Evolutionary conservation across 1,139 yeast genomes (phyloP).

Genomic region (Debaryomyces robertsiae): DNA sequence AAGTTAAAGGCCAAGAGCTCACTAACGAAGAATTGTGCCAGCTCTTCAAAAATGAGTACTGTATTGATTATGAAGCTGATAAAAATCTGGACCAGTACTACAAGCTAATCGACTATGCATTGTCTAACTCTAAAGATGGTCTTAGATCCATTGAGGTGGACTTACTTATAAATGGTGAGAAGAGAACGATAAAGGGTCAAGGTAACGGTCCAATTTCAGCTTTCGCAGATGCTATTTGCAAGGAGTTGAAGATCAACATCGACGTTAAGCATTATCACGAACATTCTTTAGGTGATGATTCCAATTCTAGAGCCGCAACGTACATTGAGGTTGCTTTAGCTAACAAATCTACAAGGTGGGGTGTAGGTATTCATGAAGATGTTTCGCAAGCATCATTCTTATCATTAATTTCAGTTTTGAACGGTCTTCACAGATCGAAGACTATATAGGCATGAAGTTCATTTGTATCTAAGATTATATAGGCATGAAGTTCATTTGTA

Average conservation of each 20-base stretch:
- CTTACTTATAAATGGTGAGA: conserved; percentile 50
- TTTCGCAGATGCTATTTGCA: conserved; percentile 73
- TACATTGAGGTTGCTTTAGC: conserved; percentile 69
- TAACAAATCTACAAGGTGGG: conserved; percentile 69
- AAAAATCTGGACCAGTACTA: conserved; percentile 29
- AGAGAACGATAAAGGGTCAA: conserved; percentile 57
- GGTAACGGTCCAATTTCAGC: conserved; percentile 98
- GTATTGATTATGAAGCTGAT: conserved; percentile 53
- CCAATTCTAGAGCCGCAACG: conserved; percentile 86
- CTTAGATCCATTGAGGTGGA: conserved; percentile 38
- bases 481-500: background rate
- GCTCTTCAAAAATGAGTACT: conserved; percentile 73
- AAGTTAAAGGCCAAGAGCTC: conserved; percentile 81
- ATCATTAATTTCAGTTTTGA: conserved; percentile 76
- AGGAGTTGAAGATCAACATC: conserved; percentile 55
- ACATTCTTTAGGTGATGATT: conserved; percentile 88
- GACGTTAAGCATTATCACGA: conserved; percentile 87
- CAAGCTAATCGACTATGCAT: conserved; percentile 55
- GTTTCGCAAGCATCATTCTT: conserved; percentile 87
- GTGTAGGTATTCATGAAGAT: conserved; percentile 92
- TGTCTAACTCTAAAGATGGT: conserved; percentile 36
- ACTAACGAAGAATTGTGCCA: conserved; percentile 73
- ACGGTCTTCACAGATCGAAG: conserved; percentile 38
- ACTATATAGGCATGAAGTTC: conserved; percentile 1
- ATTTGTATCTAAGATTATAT: conserved; percentile 6